Base-by-base conservation (phyloP, 768 basidiomycete genomes). In the Boletus coccyginus region DNA sequence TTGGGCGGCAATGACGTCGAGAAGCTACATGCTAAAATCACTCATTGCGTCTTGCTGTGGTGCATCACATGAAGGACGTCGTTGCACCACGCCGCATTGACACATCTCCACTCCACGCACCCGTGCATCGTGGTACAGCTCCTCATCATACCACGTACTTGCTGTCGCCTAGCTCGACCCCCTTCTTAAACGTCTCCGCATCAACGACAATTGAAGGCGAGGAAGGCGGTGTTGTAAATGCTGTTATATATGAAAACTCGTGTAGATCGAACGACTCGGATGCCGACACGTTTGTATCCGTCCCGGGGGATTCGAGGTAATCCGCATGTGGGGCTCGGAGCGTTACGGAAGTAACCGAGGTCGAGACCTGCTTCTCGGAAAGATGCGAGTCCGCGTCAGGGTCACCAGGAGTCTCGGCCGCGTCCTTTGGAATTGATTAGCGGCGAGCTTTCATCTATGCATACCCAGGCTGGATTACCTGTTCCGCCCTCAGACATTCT, bases 211-310 rank as follows among this genome's bases (percentile, higher is more conserved):
- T 53, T 7, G 65, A 67, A 58, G 66, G 67, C 16, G 66, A 66
- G 27, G 68, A 65, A 50, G 69, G 61, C 52, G 62, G 69, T 53
- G 70, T 72, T 27, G 69, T 69, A 38, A 67, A 66, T 13, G 66
- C 69, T 12, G 69, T 70, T 35, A 69, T 32, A 46, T 70, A 66
- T 31, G 71, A 72, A 65, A 66, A 65, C 60, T 69, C 69, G 57
- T 66, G 58, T 56, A 70, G 41, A 46, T 72, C 69, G 17, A 62
- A 66, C 38, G 59, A 56, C 13, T 54, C 52, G 47, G 58, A 62
- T 31, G 57, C 46, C 29, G 58, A 40, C 13, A 59, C 59, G 35
- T 42, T 54, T 14, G 58, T 53, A 13, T 55, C 49, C 53, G 27
- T 46, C 35, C 50, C 53, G 3, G 60, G 67, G 9, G 61, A 65